Base-by-base conservation (phyloP, 2,329 filamentous ascomycete species). In the Sporothrix humicola region DNA sequence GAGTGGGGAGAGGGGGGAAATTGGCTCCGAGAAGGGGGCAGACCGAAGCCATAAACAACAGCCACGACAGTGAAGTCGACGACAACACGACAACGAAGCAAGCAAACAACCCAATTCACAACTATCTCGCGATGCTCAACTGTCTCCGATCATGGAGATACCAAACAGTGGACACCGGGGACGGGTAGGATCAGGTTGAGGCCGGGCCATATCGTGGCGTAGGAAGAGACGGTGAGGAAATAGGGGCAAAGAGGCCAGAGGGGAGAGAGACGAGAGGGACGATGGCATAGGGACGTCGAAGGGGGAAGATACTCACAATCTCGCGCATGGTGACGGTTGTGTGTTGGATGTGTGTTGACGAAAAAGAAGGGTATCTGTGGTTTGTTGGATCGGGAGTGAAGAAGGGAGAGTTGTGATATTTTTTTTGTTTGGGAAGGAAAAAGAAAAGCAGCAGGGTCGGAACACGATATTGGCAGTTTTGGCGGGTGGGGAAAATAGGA, bases 261-360 rank as follows among this genome's bases (percentile, higher is more conserved):
- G 37, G 15, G 26, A 70, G 66, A 31, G 37, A n/a, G 31, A 56
- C 65, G 5, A 26, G 65, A 61, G 4, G 12, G 20, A 48, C 4
- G 58, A 9, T 17, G 50, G 17, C 12, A 15, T n/a, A 66, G 44
- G 31, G 37, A 63, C 42, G 44, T 1, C 13, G 26, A 72, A 26
- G 44, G 69, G 71, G 6, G 10, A 37, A 26, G 72, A 71, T 2
- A 89, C 90, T 84, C 86, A 92, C 90, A 82, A 92, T 92, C 86
- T 92, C 90, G 89, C 90, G 90, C 90, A 92, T 92, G 78, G 85
- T 91, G 88, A 81, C 80, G 80, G 79, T 77, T 77, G 73, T 52
- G 42, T 68, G 15, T 74, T 73, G 71, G 54, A 58, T 50, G 58
- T 59, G n/a, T 74, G 44, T 66, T 50, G 69, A 44, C 42, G 42